Base-by-base conservation (phyloP, 2,329 filamentous ascomycete genomes). In the Colletotrichum salicis region DNA sequence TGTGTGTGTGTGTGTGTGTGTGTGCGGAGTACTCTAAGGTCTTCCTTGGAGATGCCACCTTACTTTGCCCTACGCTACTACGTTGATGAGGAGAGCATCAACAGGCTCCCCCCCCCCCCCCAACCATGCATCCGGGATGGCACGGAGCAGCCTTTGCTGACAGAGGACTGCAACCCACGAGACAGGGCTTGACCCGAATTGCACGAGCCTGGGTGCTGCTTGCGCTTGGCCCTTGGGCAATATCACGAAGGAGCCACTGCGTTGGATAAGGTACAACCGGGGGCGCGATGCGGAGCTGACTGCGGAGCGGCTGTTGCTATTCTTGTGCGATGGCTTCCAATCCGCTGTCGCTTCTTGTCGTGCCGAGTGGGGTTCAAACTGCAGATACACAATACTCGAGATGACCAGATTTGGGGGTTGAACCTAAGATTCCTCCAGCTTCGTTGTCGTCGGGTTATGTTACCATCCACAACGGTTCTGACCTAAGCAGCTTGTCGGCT, bases 301-400 rank as follows among this genome's bases (percentile, higher is more conserved):
- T 60, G 56, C 64, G 55, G 56, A 54, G 41, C 12, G 19, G 51
- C 4, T 52, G 64, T 33, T 60, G 56, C 56, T 66, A 54, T 66
- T 66, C 55, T 66, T 10, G 55, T 66, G 55, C 22, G 64, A 59
- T 35, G 31, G 35, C 27, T 64, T 45, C 52, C 51, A 48, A 27
- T 41, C 52, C 19, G 45, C 24, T 12, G 27, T 33, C 54, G 54
- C 19, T 31, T 35, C 37, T 35, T 15, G 29, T 65, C 58, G 63
- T 29, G 27, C 3, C 54, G 63, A 48, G 55, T 31, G 56, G 64
- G 56, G 55, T 33, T 7, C 22, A 27, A 33, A 31, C 24, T 51
- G 4, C 33, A n/a, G 41, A 22, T 48, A 48, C 41, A 22, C 33
- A 35, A 12, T 35, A 35, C 45, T 63, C 37, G 60, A 55, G n/a